Base-by-base conservation (phyloP, 768 basidiomycete genomes). In the Phlebiopsis flavidoalba region DNA sequence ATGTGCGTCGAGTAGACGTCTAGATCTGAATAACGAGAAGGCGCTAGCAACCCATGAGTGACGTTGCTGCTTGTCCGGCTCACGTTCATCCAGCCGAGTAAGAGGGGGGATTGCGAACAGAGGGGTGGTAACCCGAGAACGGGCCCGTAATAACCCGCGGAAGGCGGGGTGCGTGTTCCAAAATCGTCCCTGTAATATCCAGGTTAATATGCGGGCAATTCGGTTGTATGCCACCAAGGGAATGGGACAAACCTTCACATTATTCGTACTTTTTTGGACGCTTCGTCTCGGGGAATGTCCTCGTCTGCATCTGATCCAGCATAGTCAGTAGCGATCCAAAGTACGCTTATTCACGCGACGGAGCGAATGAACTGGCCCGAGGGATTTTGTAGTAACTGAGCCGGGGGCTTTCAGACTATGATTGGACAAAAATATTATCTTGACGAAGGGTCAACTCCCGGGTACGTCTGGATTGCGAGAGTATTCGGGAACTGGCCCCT, bases 1-100 rank as follows among this genome's bases (percentile, higher is more conserved):
- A 60, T 79, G 70, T 10, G 73, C 70, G 21, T 74, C 77, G 1
- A 84, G 66, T 2, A 83, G 69, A 52, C 67, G n/a, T n/a, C n/a
- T n/a, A n/a, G n/a, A n/a, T n/a, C n/a, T n/a, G n/a, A n/a, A n/a
- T n/a, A n/a, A n/a, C n/a, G n/a, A n/a, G n/a, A n/a, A n/a, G n/a
- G n/a, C n/a, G 74, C 51, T 74, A n/a, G 71, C 1, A 81, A 60
- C 1, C 73, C 71, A 12, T 66, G 53, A 24, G 64, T 60, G 14
- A n/a, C 33, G 12, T 17, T 47, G 36, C 10, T n/a, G 21, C 35
- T 15, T 5, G 5, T 54, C 59, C 10, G 26, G 48, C 17, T 12
- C 53, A 22, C 12, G 31, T 11, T 48, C 56, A 6, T 46, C 33
- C 26, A 35, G 6, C 26, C 19, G 45, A n/a, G 14, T 31, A 40